Base-by-base conservation (phyloP, 805 yeast species). In the Nadsonia fulvescens region DNA sequence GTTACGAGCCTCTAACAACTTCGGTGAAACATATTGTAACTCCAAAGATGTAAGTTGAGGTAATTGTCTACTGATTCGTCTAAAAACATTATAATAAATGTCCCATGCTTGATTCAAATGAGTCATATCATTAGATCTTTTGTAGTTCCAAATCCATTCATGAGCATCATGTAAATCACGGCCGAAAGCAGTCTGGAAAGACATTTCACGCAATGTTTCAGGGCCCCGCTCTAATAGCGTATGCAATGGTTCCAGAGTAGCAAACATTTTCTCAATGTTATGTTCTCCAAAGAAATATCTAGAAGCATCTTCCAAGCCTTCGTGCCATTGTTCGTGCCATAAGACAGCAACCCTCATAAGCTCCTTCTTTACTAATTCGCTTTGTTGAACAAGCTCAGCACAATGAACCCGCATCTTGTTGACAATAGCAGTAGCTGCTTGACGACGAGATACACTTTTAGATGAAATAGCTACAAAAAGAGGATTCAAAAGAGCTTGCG, bases 311-410 rank as follows among this genome's bases (percentile, higher is more conserved):
- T 89, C 99, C 16, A 89, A 58, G 3, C 93, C 95, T 51, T 86
- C 96, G 39, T 82, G 83, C 98, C 99, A 89, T 45, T 76, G 74
- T 43, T 89, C 99, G 42, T 82, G 93, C 95, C 98, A 83, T 33
- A 89, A 52, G 3, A 86, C 94, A 1, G 96, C 94, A 10, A 82
- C 93, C 37, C 96, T 60, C 35, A 89, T 83, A 30, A 89, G 63
- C 43, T 89, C 98, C 37, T 71, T 72, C 52, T 93, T 77, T n/a
- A 89, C 95, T 29, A 83, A 49, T 38, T 82, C 94, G 0, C 95
- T 83, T 45, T 89, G 96, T 35, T 75, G 82, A 14, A 89, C 94
- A 33, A 89, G 55, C 0, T 57, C 53, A 1, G 95, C 65, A 22
- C 93, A 77, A 39, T 89, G 95, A 3, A 73, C 62, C 37, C 92